Evolutionary conservation across 768 basidiomycete genomes (phyloP).

Genomic region (Psilocybe azurescens): DNA sequence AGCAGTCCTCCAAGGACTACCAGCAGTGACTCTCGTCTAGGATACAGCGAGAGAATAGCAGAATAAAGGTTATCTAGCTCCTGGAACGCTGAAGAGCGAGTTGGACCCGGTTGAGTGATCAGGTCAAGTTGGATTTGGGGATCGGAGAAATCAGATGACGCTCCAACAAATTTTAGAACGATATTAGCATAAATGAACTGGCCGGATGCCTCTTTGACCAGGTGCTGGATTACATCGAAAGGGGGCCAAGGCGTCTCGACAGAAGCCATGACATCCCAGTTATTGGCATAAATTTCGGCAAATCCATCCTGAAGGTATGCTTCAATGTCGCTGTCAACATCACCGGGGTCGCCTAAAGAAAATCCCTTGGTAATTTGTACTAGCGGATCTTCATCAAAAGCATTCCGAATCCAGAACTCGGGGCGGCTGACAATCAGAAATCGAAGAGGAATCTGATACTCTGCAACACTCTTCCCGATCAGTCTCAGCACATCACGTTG

Average conservation of each 20-base stretch:
- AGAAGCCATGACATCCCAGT: not conserved
- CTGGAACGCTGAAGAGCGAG: not conserved
- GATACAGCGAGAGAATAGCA: not conserved
- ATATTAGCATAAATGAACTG: not conserved
- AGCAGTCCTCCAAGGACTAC: constrained; percentile 2
- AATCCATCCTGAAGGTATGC: not conserved
- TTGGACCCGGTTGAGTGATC: not conserved
- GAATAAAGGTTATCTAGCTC: not conserved
- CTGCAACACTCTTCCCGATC: not conserved
- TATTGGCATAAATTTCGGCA: not conserved
- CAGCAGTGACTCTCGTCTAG: not conserved
- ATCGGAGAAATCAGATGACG: not conserved
- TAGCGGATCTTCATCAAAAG: not conserved
- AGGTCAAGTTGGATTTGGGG: not conserved
- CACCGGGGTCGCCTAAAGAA: not conserved
- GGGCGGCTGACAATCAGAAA: constrained; percentile 5
- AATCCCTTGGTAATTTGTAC: not conserved
- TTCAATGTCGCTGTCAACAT: not conserved
- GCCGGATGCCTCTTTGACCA: not conserved
- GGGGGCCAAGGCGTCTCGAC: not conserved
- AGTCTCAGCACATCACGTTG: not conserved
- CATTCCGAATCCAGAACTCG: not conserved
- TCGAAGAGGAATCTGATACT: not conserved
- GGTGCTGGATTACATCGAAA: not conserved
- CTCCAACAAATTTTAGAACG: not conserved